Evolutionary conservation across 2,329 filamentous ascomycete species (phyloP), one percentile per base, ranked within the genome.

Genomic region (Curvularia eragrostidis): DNA sequence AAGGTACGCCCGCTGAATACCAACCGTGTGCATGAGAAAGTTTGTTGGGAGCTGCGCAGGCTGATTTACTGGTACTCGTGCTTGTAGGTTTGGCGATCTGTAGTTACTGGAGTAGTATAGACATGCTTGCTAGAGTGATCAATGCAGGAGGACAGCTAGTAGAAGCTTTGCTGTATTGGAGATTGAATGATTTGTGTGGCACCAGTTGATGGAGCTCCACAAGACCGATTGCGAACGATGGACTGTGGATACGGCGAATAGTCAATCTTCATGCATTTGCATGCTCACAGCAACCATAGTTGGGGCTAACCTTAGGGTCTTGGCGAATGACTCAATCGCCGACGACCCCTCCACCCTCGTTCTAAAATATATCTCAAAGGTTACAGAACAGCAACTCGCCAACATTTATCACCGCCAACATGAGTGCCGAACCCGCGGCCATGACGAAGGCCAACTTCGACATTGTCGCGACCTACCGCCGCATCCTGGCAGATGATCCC

Each of bases 391-490:
- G 21, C 15, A 44, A 47, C 47, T 36, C 38, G 15, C 34, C n/a
- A 48, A 19, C 28, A 44, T 53, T 30, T n/a, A 36, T 36, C 32
- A 47, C 42, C 48, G 51, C 58, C 62, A 69, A 58, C 48, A 75
- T 75, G 72, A 73, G 65, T 44, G 23, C 63, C 30, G 53, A 59
- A 52, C 47, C 65, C 12, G 64, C 64, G 28, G 32, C 39, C 44
- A 67, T 64, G 28, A 52, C 66, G 4, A 50, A 63, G 36, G 63
- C 73, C 18, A 58, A 60, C 6, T 81, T 80, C 68, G 79, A 83
- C 75, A 87, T 91, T 60, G 87, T 90, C 66, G 78, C 82, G 54
- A 85, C 86, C 46, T 91, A 91, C 80, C 83, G 85, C 69, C 79
- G 82, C 48, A 84, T 90, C 48, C 84, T 91, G 59, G 73, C 73